These are phyloP conservation scores for Hypoxylon sp. DNA, from an alignment of 2,329 filamentous ascomycete species.

Conservation along the genomic window DNA sequence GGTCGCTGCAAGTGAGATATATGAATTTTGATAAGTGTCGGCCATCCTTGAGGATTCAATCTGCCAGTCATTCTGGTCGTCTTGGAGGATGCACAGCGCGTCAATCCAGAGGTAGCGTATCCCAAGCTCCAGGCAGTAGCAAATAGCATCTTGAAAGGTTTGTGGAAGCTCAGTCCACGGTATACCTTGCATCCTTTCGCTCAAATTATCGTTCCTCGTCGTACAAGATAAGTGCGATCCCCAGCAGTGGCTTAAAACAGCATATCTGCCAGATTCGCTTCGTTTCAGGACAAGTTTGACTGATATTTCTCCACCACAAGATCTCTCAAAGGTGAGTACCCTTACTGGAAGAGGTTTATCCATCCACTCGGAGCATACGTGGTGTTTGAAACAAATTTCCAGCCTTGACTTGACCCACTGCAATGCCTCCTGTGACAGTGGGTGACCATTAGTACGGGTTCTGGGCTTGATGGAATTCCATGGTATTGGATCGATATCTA, in stretches of 20 bases:
- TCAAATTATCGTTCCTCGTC: background rate
- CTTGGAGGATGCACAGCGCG: background rate
- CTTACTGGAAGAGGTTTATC: background rate
- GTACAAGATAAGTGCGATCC: background rate
- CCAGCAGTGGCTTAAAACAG: background rate
- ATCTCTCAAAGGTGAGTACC: background rate
- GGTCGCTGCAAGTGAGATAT: background rate
- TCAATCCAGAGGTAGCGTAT: background rate
- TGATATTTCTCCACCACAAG: background rate
- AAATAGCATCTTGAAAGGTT: background rate
- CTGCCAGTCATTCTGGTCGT: background rate
- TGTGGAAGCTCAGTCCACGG: background rate
- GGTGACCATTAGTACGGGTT: background rate
- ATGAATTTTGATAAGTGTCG: background rate
- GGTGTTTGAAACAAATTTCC: background rate
- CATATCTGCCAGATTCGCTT: background rate
- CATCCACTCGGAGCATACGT: background rate
- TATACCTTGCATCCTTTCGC: background rate
- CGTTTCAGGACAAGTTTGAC: background rate
- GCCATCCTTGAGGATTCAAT: background rate
- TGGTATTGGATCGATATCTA: background rate
- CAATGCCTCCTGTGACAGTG: background rate
- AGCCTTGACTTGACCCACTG: background rate
- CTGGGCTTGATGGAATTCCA: constrained; percentile 1
- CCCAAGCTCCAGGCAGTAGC: background rate